Evolutionary conservation across 495 filamentous ascomycete genomes (phyloP), one percentile per base, ranked within the genome.

Genomic region (Bathelium albidoporum): DNA sequence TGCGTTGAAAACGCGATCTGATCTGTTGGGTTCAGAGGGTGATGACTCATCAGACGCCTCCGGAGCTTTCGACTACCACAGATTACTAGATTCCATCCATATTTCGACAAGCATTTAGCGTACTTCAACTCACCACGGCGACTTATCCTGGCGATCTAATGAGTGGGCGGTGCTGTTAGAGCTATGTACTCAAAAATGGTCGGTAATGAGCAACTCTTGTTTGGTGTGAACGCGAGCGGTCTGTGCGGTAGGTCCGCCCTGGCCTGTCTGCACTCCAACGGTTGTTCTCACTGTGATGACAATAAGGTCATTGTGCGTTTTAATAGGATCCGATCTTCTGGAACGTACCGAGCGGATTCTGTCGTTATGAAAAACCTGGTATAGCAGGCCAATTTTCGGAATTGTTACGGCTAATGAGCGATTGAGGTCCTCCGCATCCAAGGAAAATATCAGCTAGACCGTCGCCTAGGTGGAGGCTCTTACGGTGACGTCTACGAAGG

Each of bases 401-500:
- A 55, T 55, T 55, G 29, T 26, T 55, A 24, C 49, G 22, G 4
- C 49, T 55, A 55, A 55, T 55, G 2, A 55, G 24, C 29, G 49
- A 55, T 55, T 60, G 18, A 62, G 60, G 60, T 26, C 14, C 36
- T 62, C 31, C 60, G 60, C 9, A 49, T 62, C 36, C 34, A 28
- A 41, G 29, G n/a, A 62, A 70, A 67, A 64, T 70, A 70, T 63
- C 63, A 64, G 14, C 29, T 74, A 62, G 66, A 69, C 32, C 45
- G 66, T 39, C 72, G 66, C 67, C 71, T 73, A 43, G 72, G 69
- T 61, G 59, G 62, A 59, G 72, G 72, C 65, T 68, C 69, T 59
- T 74, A 70, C 58, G 69, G 72, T 58, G 29, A 62, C 32, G 71
- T 74, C 36, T 72, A 69, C 65, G 64, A 55, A n/a, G 64, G 67